Base-by-base conservation (phyloP, 164 flowering plant genomes). In the Chimonanthus salicifolius region DNA sequence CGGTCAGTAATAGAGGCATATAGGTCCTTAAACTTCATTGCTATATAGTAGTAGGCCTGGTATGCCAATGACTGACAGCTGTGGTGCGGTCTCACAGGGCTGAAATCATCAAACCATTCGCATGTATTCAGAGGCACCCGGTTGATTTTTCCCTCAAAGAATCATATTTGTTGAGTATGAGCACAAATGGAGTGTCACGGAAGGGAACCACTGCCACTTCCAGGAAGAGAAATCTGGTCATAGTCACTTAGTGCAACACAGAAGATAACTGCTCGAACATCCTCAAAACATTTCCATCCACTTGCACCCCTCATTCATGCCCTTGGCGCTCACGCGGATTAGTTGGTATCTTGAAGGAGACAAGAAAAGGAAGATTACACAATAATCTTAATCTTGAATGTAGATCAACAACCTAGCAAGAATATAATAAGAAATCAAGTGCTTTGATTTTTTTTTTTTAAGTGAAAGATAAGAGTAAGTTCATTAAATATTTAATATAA, bases 201-300 rank as follows among this genome's bases (percentile, higher is more conserved):
- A 96, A 93, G 83, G 58, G 80, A 63, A 20, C 76, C n/a, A 9
- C 86, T 87, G 62, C 78, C 75, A 64, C 71, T 79, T 44, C 88
- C 92, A 2, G 88, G 78, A 47, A 86, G 47, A 64, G 80, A 83
- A 76, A 87, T 70, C 71, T 94, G 97, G 78, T 96, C 97, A 60
- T 89, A 96, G 80, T 96, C 97, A 68, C 95, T 86, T 16, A 96
- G 85, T 45, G 97, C 79, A 4, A 87, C 86, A 69, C 97, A 94
- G 84, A 92, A 96, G 69, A 91, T 83, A 3, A 94, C 92, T 1
- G 80, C 95, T 2, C 95, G 91, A 4, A 92, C 99, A 63, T 96
- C 99, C 85, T 96, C 99, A 71, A 96, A 96, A n/a, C 99, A 96
- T 96, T 77, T 91, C 95, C 67, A 96, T 90, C 99, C 99, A 96